Percentiles rank a stretch among this genome's conserved stretches.
These are phyloP conservation scores for Sordaria brevicollis DNA, from an alignment of 495 filamentous ascomycete genomes.

Conservation along the genomic window DNA sequence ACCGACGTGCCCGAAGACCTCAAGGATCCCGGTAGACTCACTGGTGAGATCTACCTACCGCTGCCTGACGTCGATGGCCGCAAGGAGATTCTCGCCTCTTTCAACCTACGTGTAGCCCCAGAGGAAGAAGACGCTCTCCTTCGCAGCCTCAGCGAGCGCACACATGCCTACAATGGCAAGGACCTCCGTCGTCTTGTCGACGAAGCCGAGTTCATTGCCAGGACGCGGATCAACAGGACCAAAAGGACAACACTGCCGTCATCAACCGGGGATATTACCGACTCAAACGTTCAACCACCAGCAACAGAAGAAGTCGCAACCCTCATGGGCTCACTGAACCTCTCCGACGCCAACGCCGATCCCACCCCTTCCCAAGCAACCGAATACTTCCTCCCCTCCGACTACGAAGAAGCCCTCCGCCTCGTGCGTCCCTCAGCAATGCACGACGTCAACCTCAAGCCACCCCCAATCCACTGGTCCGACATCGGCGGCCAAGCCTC, in stretches of 20 bases:
- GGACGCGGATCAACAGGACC: conserved; percentile 4
- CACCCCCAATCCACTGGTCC: conserved; percentile 74
- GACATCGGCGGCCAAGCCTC: conserved; percentile 85
- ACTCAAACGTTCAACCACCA: not conserved
- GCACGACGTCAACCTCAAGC: conserved; percentile 80
- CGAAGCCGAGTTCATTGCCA: conserved; percentile 23
- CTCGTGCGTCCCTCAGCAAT: conserved; percentile 69
- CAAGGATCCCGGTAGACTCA: conserved; percentile 54
- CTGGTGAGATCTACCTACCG: conserved; percentile 66
- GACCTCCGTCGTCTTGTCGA: conserved; percentile 35
- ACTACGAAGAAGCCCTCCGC: conserved; percentile 33
- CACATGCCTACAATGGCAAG: conserved; percentile 43
- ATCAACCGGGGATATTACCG: not conserved
- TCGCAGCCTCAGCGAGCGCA: conserved; percentile 36
- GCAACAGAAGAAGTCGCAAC: not conserved
- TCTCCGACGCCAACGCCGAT: not conserved
- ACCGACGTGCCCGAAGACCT: conserved; percentile 67
- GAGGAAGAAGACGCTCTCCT: conserved; percentile 28
- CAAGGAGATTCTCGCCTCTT: conserved; percentile 58
- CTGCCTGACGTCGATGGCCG: conserved; percentile 65
- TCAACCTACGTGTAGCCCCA: conserved; percentile 27
- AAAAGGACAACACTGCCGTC: not conserved
- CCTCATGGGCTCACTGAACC: not conserved
- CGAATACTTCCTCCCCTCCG: conserved; percentile 20
- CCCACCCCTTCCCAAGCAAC: not conserved